These are phyloP conservation scores for Tilletiopsis washingtonensis DNA, from an alignment of 1,284 basidiomycete genomes.

Conservation along the genomic window DNA sequence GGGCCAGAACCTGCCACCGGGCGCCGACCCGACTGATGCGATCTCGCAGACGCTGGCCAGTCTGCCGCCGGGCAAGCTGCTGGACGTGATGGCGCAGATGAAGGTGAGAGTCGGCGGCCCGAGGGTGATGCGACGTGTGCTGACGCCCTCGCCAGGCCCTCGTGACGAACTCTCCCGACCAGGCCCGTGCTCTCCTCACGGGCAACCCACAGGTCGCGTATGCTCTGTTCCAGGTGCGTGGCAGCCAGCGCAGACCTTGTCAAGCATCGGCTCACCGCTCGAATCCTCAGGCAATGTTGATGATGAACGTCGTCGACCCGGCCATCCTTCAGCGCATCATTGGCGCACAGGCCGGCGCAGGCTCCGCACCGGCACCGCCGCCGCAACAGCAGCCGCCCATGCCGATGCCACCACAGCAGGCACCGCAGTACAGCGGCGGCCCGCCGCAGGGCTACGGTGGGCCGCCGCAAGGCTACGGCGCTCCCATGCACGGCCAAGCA, in stretches of 20 bases:
- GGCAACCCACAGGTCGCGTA: slow-evolving; percentile 88
- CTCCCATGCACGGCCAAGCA: slow-evolving; percentile 1
- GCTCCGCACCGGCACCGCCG: slow-evolving; percentile 20
- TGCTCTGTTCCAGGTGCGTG: no score
- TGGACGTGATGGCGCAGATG: slow-evolving; percentile 95
- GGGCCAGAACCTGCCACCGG: slow-evolving; percentile 68
- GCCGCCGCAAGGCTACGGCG: slow-evolving; percentile 1
- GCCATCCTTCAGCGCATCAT: slow-evolving; percentile 58
- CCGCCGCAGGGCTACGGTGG: slow-evolving; percentile 1
- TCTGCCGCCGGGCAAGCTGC: slow-evolving; percentile 73
- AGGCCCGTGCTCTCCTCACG: slow-evolving; percentile 70
- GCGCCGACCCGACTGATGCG: slow-evolving; percentile 69
- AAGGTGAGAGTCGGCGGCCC: slow-evolving; percentile 60
- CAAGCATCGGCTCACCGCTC: no score
- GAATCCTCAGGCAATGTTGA: slow-evolving; percentile 82
- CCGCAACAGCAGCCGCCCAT: slow-evolving; percentile 1
- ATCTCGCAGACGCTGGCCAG: slow-evolving; percentile 81
- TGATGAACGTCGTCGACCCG: slow-evolving; percentile 90
- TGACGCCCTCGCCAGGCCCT: slow-evolving; percentile 58
- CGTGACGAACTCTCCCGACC: slow-evolving; percentile 80
- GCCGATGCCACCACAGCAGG: slow-evolving; percentile 7
- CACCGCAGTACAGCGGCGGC: slow-evolving; percentile 16
- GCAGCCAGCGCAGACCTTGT: no score
- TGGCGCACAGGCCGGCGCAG: slow-evolving; percentile 7
- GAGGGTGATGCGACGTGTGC: background rate